phyloP scores from a whole-genome alignment of 2,329 filamentous ascomycete genomes.

The Blastomyces emzantsi region DNA sequence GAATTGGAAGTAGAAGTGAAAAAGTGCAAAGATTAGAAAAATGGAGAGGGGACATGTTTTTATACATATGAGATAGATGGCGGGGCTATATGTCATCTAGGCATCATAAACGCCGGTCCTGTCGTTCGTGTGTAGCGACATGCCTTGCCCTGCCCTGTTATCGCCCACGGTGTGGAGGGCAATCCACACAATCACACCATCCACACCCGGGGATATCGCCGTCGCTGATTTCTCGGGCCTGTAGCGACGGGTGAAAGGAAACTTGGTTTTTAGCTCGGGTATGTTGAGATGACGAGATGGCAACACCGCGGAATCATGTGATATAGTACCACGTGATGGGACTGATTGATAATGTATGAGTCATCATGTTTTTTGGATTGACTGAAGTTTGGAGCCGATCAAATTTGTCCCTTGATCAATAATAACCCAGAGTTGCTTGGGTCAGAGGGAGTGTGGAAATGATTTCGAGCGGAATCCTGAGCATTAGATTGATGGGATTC shows the following conservation, averaged over 20 bases:
- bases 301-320: no score
- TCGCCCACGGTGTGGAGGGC: background rate
- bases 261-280: background rate
- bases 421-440: no score
- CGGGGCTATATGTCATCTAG: background rate
- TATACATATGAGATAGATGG: background rate
- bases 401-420: no score
- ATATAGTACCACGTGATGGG: no score
- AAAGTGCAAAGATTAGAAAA: background rate
- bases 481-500: no score
- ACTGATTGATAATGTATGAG: no score
- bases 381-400: no score
- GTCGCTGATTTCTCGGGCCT: slow-evolving; percentile 1
- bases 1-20: background rate
- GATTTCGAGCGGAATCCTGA: no score
- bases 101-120: background rate
- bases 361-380: no score
- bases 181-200: background rate
- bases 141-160: background rate
- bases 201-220: background rate
- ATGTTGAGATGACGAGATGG: background rate
- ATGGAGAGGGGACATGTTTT: background rate
- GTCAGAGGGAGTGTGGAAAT: no score
- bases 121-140: background rate
- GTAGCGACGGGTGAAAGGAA: background rate